Evolutionary conservation across 495 filamentous ascomycete genomes (phyloP), one percentile per base, ranked within the genome.

Genomic region (Hyaloscypha variabilis): DNA sequence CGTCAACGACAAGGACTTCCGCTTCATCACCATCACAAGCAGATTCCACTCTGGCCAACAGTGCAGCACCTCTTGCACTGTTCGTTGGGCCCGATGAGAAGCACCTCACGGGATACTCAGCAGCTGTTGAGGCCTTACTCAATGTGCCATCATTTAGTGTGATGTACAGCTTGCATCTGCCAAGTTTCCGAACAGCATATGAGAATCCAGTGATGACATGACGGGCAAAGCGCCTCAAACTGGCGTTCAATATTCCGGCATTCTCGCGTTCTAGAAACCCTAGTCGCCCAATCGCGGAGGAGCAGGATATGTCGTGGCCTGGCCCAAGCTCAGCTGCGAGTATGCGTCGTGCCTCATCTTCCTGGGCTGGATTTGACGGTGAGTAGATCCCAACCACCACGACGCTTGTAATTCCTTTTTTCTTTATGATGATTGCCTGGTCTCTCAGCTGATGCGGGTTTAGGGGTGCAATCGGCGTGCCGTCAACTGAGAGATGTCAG

Each of bases 1-100:
- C 76, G 64, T 83, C 80, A 17, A 83, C 76, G 0, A 83, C 79
- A 67, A 83, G 74, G 36, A 81, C 73, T 55, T 72, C 69, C 46
- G 51, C 46, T 10, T 78, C 63, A 78, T 75, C 57, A 53, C 56
- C 60, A n/a, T 63, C 58, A 36, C 70, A 65, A 60, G 49, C n/a
- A 49, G 66, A 65, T 36, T 75, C 56, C 11, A 66, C 29, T 25
- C 67, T 71, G 8, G 69, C 68, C 26, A 82, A 72, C 51, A 82
- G 78, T 28, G 78, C 80, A 6, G 81, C 81, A 30, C 83, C 83
- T 11, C 79, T 77, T 67, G 83, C 81, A 42, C 77, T 81, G 64
- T 85, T 85, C 17, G 82, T 84, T 6, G 83, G 79, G 0, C 83
- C 81, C n/a, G 78, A 82, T 4, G 77, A 78, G 60, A 84, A 85